Percentiles rank a stretch among this genome's conserved stretches.
These are phyloP conservation scores for Mucor mucedo DNA, from an alignment of 371 early-diverging fungal species.

Conservation along the genomic window DNA sequence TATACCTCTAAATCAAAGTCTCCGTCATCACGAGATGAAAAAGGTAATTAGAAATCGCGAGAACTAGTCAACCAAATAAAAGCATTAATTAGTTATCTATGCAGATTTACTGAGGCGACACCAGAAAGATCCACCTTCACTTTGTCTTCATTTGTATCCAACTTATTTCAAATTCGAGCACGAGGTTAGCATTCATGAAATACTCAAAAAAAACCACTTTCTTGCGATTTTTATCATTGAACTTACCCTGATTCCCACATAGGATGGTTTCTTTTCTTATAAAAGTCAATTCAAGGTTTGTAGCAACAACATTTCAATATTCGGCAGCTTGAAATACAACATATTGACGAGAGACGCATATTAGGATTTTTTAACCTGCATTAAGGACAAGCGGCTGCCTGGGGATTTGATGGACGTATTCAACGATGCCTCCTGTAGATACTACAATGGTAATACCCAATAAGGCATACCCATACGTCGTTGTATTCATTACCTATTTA, in stretches of 20 bases:
- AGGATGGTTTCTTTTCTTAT: constrained; percentile 70
- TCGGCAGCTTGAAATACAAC: neutral
- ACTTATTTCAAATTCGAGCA: constrained; percentile 72
- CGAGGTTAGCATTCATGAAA: constrained; percentile 41
- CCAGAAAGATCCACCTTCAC: constrained; percentile 53
- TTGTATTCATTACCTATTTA: constrained; percentile 11
- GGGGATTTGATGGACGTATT: constrained; percentile 66
- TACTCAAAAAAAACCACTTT: no score
- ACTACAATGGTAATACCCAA: constrained; percentile 54
- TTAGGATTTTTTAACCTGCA: constrained; percentile 61
- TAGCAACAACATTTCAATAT: neutral
- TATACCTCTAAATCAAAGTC: constrained; percentile 10
- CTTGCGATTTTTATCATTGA: neutral
- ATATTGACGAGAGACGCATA: neutral
- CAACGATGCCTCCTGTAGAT: constrained; percentile 61
- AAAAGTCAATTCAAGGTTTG: constrained; percentile 66
- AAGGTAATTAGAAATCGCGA: constrained; percentile 11
- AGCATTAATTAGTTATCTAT: neutral
- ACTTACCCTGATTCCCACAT: neutral
- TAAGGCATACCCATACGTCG: no score
- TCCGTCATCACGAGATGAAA: constrained; percentile 23
- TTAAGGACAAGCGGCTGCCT: constrained; percentile 60
- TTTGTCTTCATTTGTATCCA: constrained; percentile 62
- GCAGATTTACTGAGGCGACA: constrained; percentile 53
- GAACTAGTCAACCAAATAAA: neutral